A percentile compares a stretch with the other conserved stretches of the same genome.
Evolutionary conservation across 345 rosid genomes (phyloP).

Genomic region (Aquilaria yunnanensis): DNA sequence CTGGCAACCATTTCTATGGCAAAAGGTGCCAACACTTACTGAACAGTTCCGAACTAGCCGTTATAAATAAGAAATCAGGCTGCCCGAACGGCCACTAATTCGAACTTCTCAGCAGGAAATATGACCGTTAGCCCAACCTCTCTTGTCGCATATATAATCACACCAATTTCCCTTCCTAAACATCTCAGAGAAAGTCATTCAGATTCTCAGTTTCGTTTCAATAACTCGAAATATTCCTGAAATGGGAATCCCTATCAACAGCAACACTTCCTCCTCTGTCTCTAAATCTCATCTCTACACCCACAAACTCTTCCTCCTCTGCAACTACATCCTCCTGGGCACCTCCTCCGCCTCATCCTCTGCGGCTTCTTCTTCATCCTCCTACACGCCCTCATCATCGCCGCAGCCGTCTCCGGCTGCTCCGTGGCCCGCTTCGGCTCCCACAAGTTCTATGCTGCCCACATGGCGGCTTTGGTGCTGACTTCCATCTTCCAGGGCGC

Average conservation of each 20-base stretch:
- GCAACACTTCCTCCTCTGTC: constrained; percentile 5
- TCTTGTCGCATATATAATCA: no score
- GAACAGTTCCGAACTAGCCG: no score
- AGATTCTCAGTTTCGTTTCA: no score
- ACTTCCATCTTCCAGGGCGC: constrained; percentile 94
- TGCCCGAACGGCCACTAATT: no score
- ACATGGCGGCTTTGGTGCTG: constrained; percentile 78
- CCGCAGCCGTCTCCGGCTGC: constrained; percentile 62
- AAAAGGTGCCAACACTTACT: no score
- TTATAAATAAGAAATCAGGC: no score
- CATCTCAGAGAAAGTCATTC: no score
- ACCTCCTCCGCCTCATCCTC: constrained; percentile 81
- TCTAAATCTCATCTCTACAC: constrained; percentile 41
- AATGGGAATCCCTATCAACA: constrained; percentile 26
- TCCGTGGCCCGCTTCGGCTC: constrained; percentile 53
- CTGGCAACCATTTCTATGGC: no score
- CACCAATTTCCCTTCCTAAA: no score
- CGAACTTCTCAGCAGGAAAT: no score
- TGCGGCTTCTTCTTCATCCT: constrained; percentile 63
- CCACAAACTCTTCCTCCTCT: constrained; percentile 67
- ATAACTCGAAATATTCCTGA: constrained; percentile 2
- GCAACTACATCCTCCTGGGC: constrained; percentile 87
- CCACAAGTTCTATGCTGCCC: constrained; percentile 68
- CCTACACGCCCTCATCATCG: constrained; percentile 51
- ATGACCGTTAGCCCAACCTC: no score